Base-by-base conservation (phyloP, 2,329 filamentous ascomycete species). In the Phoma herbarum region DNA sequence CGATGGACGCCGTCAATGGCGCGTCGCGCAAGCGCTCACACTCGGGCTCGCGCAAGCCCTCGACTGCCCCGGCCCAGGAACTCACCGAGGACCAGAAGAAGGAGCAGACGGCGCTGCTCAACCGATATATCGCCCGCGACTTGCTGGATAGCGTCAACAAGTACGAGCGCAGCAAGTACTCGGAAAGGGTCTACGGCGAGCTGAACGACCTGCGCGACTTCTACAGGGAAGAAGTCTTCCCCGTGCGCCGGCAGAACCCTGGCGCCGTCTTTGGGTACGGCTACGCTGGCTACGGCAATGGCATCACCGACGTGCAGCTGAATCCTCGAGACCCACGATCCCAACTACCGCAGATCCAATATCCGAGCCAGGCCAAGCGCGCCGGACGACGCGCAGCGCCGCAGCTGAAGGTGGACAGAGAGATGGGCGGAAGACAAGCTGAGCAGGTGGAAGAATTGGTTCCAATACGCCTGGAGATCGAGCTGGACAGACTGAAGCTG, bases 401-500 rank as follows among this genome's bases (percentile, higher is more conserved):
- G 29, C 83, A 89, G 60, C 78, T 96, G 48, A 90, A 90, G 63
- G 86, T 93, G 63, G 88, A 91, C 69, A 92, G 92, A 75, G 92
- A 97, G 65, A 85, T 93, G 81, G 85, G 62, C 25, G 52, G 87
- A 62, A 94, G 98, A 79, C 95, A 98, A 80, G 92, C 92, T 23
- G 94, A 98, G 68, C 90, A 94, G 73, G 84, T 92, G 52, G 95
- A 99, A 76, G 92, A 97, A 73, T 82, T 99, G 52, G 91, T 98
- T 1, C 95, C 95, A 2, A 86, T 99, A 65, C 87, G 95, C 46
- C 80, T 99, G 53, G 95, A 99, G 70, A 91, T 98, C 48, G 95
- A 99, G 72, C 91, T 91, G 85, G 94, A 98, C 66, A 97, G 96
- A 80, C 87, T 98, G 69, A 95, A 95, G 78, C 84, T 99, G 60